Evolutionary conservation across 2,329 filamentous ascomycete species (phyloP).

Genomic region (Gnomoniopsis smithogilvyi): DNA sequence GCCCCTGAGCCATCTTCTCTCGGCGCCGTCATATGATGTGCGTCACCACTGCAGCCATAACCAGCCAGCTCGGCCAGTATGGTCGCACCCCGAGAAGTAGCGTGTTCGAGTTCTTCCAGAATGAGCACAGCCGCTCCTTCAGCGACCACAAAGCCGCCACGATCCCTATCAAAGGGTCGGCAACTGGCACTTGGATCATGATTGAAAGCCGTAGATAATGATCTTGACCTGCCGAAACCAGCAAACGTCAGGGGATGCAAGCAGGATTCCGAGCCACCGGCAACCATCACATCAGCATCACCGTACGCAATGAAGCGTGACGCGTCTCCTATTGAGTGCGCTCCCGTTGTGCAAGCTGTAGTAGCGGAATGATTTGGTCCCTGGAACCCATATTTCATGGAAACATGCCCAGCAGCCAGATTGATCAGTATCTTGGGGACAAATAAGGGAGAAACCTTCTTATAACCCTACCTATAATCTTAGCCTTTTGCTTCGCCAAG

Average conservation of each 20-base stretch:
- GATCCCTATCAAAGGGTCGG: constrained; percentile 77
- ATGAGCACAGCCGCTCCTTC: constrained; percentile 88
- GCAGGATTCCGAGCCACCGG: constrained; percentile 93
- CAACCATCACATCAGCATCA: constrained; percentile 92
- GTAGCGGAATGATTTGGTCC: constrained; percentile 92
- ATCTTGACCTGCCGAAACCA: constrained; percentile 85
- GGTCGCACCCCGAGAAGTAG: constrained; percentile 69
- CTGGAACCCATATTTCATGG: constrained; percentile 85
- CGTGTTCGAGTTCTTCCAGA: constrained; percentile 88
- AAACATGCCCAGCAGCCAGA: constrained; percentile 88
- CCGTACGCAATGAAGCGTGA: constrained; percentile 88
- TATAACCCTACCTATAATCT: constrained; percentile 66
- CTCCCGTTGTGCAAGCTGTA: constrained; percentile 93
- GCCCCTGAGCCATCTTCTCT: constrained; percentile 80
- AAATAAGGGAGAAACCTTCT: constrained; percentile 88
- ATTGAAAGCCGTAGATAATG: constrained; percentile 80
- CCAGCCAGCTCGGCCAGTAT: constrained; percentile 89
- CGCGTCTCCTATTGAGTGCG: constrained; percentile 91
- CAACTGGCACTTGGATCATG: constrained; percentile 67
- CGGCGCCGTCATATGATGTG: constrained; percentile 90
- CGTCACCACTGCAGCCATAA: constrained; percentile 88
- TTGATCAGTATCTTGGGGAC: constrained; percentile 93
- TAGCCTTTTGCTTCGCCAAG: constrained; percentile 10
- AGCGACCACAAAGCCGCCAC: constrained; percentile 86
- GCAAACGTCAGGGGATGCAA: constrained; percentile 92